Base-by-base conservation (phyloP, 768 basidiomycete species). In the Podaxis carcinomalis region DNA sequence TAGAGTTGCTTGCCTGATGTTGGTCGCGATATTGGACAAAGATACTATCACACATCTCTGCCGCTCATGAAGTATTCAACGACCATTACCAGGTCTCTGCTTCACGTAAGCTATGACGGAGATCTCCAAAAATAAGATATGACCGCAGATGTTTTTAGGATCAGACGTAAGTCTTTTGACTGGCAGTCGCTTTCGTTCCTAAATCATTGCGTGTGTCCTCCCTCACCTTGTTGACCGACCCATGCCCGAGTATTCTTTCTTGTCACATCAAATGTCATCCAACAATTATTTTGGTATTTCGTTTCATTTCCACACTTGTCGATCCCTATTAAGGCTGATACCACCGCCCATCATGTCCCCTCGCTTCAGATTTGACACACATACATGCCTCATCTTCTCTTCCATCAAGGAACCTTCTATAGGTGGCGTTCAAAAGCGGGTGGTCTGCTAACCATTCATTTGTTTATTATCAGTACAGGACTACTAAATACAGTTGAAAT, bases 401-500 rank as follows among this genome's bases (percentile, higher is more conserved):
- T 27, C 52, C 52, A 54, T 54, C 36, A 36, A 54, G 52, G 35
- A 39, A 54, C 36, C 52, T 19, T 40, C 10, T 27, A 9, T 21
- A 37, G 9, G 16, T 9, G 23, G 47, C 47, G 16, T 44, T 11
- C 40, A 16, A 13, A 13, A 23, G 19, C 47, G 47, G 19, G 27
- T 27, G 13, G 11, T 6, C 2, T 53, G 13, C 25, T 27, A 13
- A 27, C 11, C 13, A 49, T 49, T 27, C 9, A 27, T 49, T 49
- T 5, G 13, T 54, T 7, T 19, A 54, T 27, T 37, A 52, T n/a
- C 32, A 52, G 51, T 52, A 52, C 51, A 52, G 19, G n/a, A n/a
- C 27, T 37, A 39, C 52, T 23, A 54, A 37, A 39, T 13, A 84
- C 76, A 19, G 25, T 39, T 9, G 5, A 54, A 54, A 11, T 36